phyloP scores from a whole-genome alignment of 192 early-diverging fungal genomes.

The Chytriomyces sp. region DNA sequence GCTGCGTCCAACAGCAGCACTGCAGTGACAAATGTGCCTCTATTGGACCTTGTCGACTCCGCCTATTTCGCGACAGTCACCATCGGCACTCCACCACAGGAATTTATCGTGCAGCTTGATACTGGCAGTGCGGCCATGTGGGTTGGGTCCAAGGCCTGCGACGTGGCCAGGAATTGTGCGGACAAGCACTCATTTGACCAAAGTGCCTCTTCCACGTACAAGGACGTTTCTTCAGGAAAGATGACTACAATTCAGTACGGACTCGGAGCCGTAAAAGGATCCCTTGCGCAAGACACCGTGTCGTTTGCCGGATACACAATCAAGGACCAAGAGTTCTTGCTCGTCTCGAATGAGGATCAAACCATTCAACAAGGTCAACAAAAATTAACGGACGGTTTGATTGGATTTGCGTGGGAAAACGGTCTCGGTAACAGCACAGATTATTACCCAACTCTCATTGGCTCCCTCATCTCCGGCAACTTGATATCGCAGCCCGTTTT shows the following conservation, averaged over 20 bases:
- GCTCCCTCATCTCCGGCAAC: not conserved
- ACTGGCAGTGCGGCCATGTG: not conserved
- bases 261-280: not conserved
- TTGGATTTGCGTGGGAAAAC: not conserved
- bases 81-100: constrained; percentile 17
- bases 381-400: not conserved
- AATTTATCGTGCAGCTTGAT: constrained; percentile 12
- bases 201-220: not conserved
- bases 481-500: constrained; percentile 12
- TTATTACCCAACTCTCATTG: constrained; percentile 13
- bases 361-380: constrained; percentile 10
- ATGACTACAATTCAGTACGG: not conserved
- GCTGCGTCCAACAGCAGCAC: no score
- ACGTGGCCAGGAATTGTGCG: not conserved
- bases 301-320: not conserved
- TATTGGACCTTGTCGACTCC: no score
- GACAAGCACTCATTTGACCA: not conserved
- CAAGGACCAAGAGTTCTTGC: constrained; percentile 1
- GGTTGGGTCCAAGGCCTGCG: constrained; percentile 11
- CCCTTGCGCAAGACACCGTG: constrained; percentile 6
- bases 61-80: constrained; percentile 6
- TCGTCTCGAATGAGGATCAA: constrained; percentile 1
- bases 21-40: no score
- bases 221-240: not conserved
- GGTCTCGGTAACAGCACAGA: not conserved